Evolutionary conservation across 169 alveolate genomes (phyloP), one percentile per base, ranked within the genome.

Genomic region (Eimeria necatrix): DNA sequence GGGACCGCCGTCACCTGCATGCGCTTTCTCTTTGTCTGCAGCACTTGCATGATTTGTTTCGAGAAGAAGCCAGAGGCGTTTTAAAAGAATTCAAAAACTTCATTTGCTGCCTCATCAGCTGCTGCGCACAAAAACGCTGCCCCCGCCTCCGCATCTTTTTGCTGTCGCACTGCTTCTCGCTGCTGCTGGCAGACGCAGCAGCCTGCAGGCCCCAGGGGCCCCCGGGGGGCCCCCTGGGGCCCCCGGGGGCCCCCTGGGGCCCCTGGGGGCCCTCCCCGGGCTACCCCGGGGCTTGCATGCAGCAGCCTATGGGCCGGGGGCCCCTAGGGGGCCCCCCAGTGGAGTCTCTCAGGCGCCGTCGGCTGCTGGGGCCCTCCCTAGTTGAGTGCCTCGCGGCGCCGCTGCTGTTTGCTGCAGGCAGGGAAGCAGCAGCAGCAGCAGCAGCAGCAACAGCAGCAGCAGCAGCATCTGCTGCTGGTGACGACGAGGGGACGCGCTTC

Each of bases 21-120:
- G 89, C 71, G 20, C 49, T 80, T 64, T 80, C 89, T 80, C 89
- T 80, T 20, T 80, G 89, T 26, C 89, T 80, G 24, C 12, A 46
- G 5, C 89, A 80, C 26, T 70, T 80, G 20, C 70, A 80, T 22
- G 70, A 52, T 52, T n/a, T 53, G 4, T 14, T 80, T 2, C 46
- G 89, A 22, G 89, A 80, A 48, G 53, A 49, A 14, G n/a, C 12
- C 1, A 73, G 10, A 7, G 84, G 59, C 10, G 1, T 32, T 0
- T 14, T 73, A 6, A 4, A 10, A 4, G 5, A 3, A 5, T 7
- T 71, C 10, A 24, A 22, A 3, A 5, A 4, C 5, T 41, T 73
- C 9, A 41, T 73, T 24, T 46, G 60, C 46, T 12, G 32, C 18
- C 2, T 73, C 46, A 22, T 73, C 18, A 12, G 4, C 26, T 0